These are phyloP conservation scores for Diaporthe amygdali DNA, from an alignment of 2,329 filamentous ascomycete species.

Conservation along the genomic window DNA sequence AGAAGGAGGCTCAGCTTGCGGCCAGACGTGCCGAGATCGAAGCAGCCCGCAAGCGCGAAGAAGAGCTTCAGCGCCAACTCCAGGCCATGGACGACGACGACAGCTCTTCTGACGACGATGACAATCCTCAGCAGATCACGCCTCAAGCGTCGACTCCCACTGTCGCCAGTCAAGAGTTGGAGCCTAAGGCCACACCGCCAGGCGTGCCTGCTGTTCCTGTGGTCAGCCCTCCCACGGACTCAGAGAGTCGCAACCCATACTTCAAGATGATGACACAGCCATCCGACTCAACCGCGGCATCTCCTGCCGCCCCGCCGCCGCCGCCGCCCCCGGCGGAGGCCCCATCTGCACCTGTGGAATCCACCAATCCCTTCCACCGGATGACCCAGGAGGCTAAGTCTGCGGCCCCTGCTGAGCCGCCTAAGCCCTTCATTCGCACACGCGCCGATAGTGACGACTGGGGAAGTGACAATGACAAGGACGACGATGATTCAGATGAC, in stretches of 20 bases:
- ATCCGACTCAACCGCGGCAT: slow-evolving; percentile 50
- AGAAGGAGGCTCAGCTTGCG: slow-evolving; percentile 84
- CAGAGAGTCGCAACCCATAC: slow-evolving; percentile 93
- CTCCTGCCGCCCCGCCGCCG: slow-evolving; percentile 49
- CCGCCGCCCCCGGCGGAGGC: slow-evolving; percentile 47
- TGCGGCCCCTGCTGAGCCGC: slow-evolving; percentile 47
- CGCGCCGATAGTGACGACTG: slow-evolving; percentile 74
- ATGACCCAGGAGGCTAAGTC: slow-evolving; percentile 70
- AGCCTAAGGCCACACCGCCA: slow-evolving; percentile 53
- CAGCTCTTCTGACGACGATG: slow-evolving; percentile 72
- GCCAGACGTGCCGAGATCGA: slow-evolving; percentile 91
- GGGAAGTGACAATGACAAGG: slow-evolving; percentile 72
- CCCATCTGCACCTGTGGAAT: slow-evolving; percentile 53
- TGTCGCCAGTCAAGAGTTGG: slow-evolving; percentile 58
- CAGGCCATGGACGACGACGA: slow-evolving; percentile 76
- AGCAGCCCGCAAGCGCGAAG: slow-evolving; percentile 85
- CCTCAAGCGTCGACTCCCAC: slow-evolving; percentile 66
- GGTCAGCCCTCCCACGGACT: slow-evolving; percentile 61
- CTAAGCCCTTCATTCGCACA: slow-evolving; percentile 58
- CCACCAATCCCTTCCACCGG: slow-evolving; percentile 97
- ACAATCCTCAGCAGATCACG: slow-evolving; percentile 74
- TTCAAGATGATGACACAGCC: slow-evolving; percentile 85
- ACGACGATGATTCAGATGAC: slow-evolving; percentile 67
- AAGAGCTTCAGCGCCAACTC: slow-evolving; percentile 86
- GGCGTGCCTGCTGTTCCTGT: slow-evolving; percentile 49